Evolutionary conservation across 1,284 basidiomycete species (phyloP).

Genomic region (Inonotus hispidus): DNA sequence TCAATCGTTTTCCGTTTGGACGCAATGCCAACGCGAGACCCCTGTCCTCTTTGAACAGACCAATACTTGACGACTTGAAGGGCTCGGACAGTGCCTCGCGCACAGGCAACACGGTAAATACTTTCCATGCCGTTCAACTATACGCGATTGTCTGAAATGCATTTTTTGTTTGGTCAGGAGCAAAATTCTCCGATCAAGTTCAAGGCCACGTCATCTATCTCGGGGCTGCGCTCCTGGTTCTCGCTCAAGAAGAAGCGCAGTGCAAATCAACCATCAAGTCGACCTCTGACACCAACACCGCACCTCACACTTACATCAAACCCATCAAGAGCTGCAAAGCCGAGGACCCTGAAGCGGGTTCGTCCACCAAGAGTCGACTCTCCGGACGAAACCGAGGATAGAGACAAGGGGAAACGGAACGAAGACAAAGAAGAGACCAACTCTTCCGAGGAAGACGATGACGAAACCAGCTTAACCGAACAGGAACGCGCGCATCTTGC

Average conservation of each 20-base stretch:
- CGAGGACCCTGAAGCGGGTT: not conserved
- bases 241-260: not conserved
- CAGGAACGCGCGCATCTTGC: not conserved
- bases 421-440: not conserved
- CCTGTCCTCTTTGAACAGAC: not conserved
- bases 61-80: not conserved
- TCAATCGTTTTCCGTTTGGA: not conserved
- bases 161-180: not conserved
- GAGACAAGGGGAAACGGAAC: not conserved
- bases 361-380: not conserved
- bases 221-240: not conserved
- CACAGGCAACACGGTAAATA: not conserved
- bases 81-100: not conserved
- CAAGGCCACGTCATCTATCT: not conserved
- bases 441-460: not conserved
- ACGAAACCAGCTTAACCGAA: not conserved
- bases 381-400: not conserved
- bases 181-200: not conserved
- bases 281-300: conserved; percentile 4
- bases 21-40: not conserved
- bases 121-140: not conserved
- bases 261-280: not conserved
- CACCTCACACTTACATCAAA: not conserved
- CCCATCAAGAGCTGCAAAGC: not conserved
- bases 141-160: not conserved